Base-by-base conservation (phyloP, 1,284 basidiomycete species). In the Ustilago trichophora region DNA sequence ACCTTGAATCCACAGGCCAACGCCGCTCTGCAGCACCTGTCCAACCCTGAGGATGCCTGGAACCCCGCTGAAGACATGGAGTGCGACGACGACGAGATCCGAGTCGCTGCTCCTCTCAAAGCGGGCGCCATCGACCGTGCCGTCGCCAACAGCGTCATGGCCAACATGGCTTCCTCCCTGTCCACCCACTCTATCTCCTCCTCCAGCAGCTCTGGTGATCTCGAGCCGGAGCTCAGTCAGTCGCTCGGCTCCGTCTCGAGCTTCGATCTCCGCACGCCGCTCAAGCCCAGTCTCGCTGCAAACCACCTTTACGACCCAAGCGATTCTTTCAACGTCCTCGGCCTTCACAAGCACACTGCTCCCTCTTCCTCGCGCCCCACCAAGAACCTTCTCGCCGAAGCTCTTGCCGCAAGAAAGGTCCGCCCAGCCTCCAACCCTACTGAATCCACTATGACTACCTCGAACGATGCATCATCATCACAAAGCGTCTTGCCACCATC, bases 161-260 rank as follows among this genome's bases (percentile, higher is more conserved):
- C 33, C 51, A 55, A 51, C 51, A 69, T 72, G 51, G 52, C 51
- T 6, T 56, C 70, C 2, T 72, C 70, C 5, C 43, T 44, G 6
- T 69, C 66, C 24, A 56, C 45, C 8, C 63, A 64, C 47, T 72
- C 70, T 26, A 46, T 72, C 43, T 53, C 60, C 13, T 63, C 72
- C 4, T 73, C 66, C 13, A 62, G 57, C 33, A 65, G 65, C 25
- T 53, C 63, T 19, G 47, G 51, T 13, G 60, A 56, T 13, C 36
- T 56, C 35, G 69, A 68, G 51, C 72, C 72, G 21, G 72, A 74
- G 43, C 63, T 74, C 22, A 72, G 69, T 48, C 68, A 63, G 49
- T 74, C 72, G 26, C 55, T 72, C 26, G 65, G 65, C 34, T 74
- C 72, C 4, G 71, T 68, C 31, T 62, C 56, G 16, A 74, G 72